Evolutionary conservation across 768 basidiomycete species (phyloP), one percentile per base, ranked within the genome.

Genomic region (Trametes villosa): DNA sequence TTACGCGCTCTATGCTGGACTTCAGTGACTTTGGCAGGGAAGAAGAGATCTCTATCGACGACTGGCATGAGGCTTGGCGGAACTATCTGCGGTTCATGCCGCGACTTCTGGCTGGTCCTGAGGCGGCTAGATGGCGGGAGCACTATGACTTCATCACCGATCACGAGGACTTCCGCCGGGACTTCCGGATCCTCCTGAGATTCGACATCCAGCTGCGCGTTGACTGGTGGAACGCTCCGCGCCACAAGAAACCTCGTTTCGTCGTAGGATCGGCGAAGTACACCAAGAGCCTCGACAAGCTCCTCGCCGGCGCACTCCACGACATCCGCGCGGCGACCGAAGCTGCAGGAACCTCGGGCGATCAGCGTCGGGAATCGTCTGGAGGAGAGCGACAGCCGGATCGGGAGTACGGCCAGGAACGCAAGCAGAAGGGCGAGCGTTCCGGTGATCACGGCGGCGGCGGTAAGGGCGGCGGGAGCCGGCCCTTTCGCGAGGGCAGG

Each of bases 401-500:
- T n/a, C n/a, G n/a, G n/a, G n/a, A n/a, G n/a, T n/a, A 41, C 22
- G 22, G 50, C 12, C n/a, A 26, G 15, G 18, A 26, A 2, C n/a
- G 11, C n/a, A 9, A 20, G 33, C 15, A 52, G 3, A 20, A 24
- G 9, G 34, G 20, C 11, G 22, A 27, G 9, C 12, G 13, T 3
- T 5, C 4, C 5, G 11, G 36, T 3, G 34, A 24, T 7, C 33
- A 13, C 8, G 7, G 13, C 33, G 33, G 13, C 13, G 33, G 33
- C 33, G 8, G 33, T 7, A 34, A 34, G 11, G 40, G 15, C 15
- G 11, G 36, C 2, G 50, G 15, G 3, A 7, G 9, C 2, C 4
- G 6, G 20, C 33, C 50, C 53, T 54, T 54, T 54, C 53, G 24
- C 26, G 40, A 18, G 44, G 53, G 53, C 53, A 54, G 53, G 36